Evolutionary conservation across 1,284 basidiomycete species (phyloP).

Genomic region (Malassezia arunalokei): DNA sequence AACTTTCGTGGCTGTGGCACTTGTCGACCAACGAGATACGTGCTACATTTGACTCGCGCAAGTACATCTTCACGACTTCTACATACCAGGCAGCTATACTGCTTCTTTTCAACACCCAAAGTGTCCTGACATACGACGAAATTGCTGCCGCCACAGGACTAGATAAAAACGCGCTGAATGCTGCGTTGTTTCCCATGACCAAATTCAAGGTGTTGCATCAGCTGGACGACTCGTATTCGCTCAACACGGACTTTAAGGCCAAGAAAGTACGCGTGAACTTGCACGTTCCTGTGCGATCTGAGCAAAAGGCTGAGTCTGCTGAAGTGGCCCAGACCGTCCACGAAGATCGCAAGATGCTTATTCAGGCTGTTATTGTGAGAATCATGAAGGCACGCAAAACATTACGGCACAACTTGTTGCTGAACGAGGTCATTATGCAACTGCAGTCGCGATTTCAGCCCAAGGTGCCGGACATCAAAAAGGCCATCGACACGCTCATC

Average conservation of each 20-base stretch:
- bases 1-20: conserved; percentile 95
- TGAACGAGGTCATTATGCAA: conserved; percentile 85
- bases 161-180: conserved; percentile 67
- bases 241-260: conserved; percentile 73
- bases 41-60: conserved; percentile 81
- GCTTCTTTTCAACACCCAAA: conserved; percentile 77
- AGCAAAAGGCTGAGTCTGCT: conserved; percentile 77
- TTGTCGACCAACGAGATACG: conserved; percentile 90
- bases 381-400: conserved; percentile 91
- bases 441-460: conserved; percentile 79
- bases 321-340: conserved; percentile 92
- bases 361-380: conserved; percentile 94
- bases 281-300: conserved; percentile 85
- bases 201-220: conserved; percentile 78
- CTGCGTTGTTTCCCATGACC: conserved; percentile 67
- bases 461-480: conserved; percentile 71
- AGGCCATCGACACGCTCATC: conserved; percentile 84
- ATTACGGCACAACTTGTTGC: conserved; percentile 86
- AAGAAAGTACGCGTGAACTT: conserved; percentile 77
- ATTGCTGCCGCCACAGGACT: conserved; percentile 71
- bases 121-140: conserved; percentile 69
- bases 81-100: conserved; percentile 91
- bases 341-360: conserved; percentile 91
- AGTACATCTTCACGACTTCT: conserved; percentile 89
- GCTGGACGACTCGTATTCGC: conserved; percentile 53